These are phyloP conservation scores for Curvularia hawaiiensis DNA, from an alignment of 2,329 filamentous ascomycete species.

Conservation along the genomic window DNA sequence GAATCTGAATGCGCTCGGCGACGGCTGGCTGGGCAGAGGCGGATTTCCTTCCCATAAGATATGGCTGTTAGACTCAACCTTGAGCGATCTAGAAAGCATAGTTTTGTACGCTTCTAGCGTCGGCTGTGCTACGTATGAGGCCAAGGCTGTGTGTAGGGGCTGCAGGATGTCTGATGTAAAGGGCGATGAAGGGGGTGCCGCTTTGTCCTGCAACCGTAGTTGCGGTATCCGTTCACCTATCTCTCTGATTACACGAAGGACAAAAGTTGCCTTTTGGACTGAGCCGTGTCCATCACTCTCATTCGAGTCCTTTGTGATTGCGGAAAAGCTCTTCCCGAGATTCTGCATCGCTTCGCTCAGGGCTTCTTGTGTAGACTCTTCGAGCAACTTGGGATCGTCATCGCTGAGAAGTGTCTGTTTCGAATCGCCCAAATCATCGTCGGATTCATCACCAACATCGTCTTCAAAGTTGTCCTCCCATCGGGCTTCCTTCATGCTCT, in stretches of 20 bases:
- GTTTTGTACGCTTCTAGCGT: slow-evolving; percentile 52
- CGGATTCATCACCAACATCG: slow-evolving; percentile 71
- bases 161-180: slow-evolving; percentile 62
- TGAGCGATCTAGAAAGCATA: slow-evolving; percentile 51
- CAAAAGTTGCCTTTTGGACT: slow-evolving; percentile 60
- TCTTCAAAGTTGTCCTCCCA: slow-evolving; percentile 80
- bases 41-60: slow-evolving; percentile 82
- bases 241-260: slow-evolving; percentile 76
- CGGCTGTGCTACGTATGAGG: slow-evolving; percentile 56
- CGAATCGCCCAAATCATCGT: slow-evolving; percentile 72
- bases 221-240: slow-evolving; percentile 63
- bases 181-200: slow-evolving; percentile 30
- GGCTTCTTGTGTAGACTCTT: slow-evolving; percentile 62
- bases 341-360: slow-evolving; percentile 62
- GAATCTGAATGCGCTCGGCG: slow-evolving; percentile 73
- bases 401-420: slow-evolving; percentile 71
- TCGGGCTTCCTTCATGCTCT: slow-evolving; percentile 67
- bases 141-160: slow-evolving; percentile 67
- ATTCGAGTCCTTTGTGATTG: slow-evolving; percentile 54
- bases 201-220: slow-evolving; percentile 40
- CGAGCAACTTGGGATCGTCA: slow-evolving; percentile 70
- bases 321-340: slow-evolving; percentile 62
- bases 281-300: slow-evolving; percentile 36
- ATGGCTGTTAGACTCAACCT: slow-evolving; percentile 63
- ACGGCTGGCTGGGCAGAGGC: slow-evolving; percentile 77